phyloP scores from a whole-genome alignment of 306 rosid genomes.

The Purshia tridentata region DNA sequence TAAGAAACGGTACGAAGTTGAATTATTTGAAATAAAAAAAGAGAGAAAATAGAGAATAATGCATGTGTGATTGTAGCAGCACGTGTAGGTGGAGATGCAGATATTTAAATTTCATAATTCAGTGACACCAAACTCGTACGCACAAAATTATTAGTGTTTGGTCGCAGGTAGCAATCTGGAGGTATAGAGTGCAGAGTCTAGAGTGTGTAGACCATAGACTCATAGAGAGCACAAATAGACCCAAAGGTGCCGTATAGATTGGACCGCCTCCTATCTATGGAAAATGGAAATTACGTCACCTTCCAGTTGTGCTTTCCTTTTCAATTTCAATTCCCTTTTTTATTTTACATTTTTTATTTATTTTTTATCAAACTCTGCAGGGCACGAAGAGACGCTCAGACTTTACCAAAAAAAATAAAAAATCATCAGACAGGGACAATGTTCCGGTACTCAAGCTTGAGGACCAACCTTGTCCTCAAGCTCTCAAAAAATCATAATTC shows the following conservation, averaged over 20 bases:
- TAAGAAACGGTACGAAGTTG: too few species aligned
- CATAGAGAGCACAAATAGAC: not conserved
- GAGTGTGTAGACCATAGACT: not conserved
- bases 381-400: not conserved
- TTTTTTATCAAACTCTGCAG: not conserved
- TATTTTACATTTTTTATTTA: not conserved
- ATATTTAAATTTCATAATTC: not conserved
- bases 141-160: conserved; percentile 25
- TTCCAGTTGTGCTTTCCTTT: not conserved
- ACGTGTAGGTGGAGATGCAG: not conserved
- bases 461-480: too few species aligned
- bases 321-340: not conserved
- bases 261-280: conserved; percentile 8
- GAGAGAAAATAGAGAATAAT: too few species aligned
- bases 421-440: too few species aligned
- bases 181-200: too few species aligned
- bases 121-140: not conserved
- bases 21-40: too few species aligned
- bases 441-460: too few species aligned
- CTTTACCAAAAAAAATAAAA: too few species aligned
- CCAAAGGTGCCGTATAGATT: not conserved
- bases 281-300: not conserved
- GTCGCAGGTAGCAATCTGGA: conserved; percentile 22
- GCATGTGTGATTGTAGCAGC: too few species aligned
- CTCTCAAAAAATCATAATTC: too few species aligned